Conservation (phyloP, 257 asterid species). For the Solanum neorickii region DNA sequence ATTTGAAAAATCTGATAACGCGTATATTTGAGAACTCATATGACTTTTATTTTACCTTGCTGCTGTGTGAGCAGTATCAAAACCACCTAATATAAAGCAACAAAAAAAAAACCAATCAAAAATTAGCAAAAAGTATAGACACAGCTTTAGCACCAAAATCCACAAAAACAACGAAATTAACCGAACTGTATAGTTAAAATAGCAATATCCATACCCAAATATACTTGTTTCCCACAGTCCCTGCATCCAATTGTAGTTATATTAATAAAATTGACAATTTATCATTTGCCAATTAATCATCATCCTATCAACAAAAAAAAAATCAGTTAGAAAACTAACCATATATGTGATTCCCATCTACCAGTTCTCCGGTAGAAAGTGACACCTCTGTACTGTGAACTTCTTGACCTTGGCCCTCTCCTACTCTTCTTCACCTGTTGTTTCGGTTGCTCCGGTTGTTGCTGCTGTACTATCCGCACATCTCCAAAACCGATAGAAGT, state of each 20-base stretch:
- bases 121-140: not conserved
- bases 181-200: not conserved
- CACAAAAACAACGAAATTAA: not conserved
- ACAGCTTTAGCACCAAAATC: not conserved
- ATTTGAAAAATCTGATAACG: not conserved
- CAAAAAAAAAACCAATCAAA: not conserved
- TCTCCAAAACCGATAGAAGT: not conserved
- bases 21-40: not conserved
- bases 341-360: constrained; percentile 65
- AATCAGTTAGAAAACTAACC: constrained; percentile 10
- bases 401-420: constrained; percentile 48
- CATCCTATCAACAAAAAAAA: not conserved
- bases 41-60: constrained; percentile 41
- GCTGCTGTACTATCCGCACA: constrained; percentile 5
- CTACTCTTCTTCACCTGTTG: constrained; percentile 42
- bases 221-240: constrained; percentile 71
- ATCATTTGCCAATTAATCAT: not conserved
- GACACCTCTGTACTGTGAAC: constrained; percentile 59
- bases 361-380: constrained; percentile 65
- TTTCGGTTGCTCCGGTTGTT: constrained; percentile 8
- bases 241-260: constrained; percentile 16
- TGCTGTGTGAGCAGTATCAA: constrained; percentile 76
- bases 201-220: constrained; percentile 34
- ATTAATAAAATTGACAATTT: not conserved
- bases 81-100: constrained; percentile 51